A percentile compares a stretch with the other conserved stretches of the same genome.
These are phyloP conservation scores for Chiua virens DNA, from an alignment of 768 basidiomycete genomes.

Conservation along the genomic window DNA sequence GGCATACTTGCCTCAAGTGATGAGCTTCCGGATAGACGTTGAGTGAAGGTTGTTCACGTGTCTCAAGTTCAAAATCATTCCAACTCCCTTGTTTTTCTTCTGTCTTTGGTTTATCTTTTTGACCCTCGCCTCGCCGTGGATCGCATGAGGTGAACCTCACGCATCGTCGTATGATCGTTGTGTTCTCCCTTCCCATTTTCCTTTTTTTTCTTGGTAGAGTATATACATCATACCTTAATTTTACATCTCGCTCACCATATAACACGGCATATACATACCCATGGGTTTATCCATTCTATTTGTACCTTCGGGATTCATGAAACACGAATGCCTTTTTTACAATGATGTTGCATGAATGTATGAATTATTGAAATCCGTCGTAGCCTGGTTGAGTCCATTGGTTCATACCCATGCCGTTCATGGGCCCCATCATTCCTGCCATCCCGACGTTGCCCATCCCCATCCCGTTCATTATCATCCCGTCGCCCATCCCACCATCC, in stretches of 20 bases:
- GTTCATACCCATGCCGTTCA: conserved; percentile 42
- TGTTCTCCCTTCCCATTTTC: conserved; percentile 20
- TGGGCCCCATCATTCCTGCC: conserved; percentile 33
- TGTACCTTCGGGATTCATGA: conserved; percentile 3
- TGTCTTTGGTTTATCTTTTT: background rate
- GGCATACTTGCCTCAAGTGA: conserved; percentile 89
- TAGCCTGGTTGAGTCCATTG: conserved; percentile 37
- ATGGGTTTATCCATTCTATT: conserved; percentile 9
- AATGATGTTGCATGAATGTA: background rate
- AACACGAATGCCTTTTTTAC: background rate
- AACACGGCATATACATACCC: conserved; percentile 28
- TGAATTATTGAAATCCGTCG: conserved; percentile 30
- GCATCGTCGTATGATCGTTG: conserved; percentile 9
- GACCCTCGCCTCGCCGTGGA: conserved; percentile 19
- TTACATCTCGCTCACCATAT: conserved; percentile 20
- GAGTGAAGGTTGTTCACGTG: conserved; percentile 16
- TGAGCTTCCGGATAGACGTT: conserved; percentile 64
- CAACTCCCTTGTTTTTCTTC: too few relatives aligned
- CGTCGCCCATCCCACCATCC: conserved; percentile 39
- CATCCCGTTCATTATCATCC: conserved; percentile 44
- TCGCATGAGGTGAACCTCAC: too few relatives aligned
- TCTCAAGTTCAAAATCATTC: background rate
- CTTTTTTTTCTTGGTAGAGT: conserved; percentile 42
- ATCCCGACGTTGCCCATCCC: conserved; percentile 36
- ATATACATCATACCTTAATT: conserved; percentile 39